Conservation (phyloP, 495 filamentous ascomycete genomes). For the Neurospora sp. region DNA sequence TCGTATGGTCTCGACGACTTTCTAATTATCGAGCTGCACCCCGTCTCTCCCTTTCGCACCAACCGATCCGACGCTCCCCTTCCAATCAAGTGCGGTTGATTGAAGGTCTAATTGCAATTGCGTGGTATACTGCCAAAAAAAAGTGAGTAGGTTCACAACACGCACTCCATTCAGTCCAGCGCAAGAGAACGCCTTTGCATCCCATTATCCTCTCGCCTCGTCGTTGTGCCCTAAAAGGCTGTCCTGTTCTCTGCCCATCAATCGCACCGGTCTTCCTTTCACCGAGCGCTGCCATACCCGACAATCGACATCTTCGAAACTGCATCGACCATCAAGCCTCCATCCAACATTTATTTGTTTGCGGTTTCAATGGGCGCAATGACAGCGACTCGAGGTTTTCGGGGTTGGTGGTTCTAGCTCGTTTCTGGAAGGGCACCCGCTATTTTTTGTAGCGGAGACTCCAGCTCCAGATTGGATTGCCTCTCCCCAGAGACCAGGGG, state of each 20-base stretch:
- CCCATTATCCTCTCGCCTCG: not conserved
- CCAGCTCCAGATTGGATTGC: not conserved
- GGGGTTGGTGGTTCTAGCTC: not conserved
- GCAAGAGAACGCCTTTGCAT: not conserved
- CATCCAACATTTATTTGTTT: not conserved
- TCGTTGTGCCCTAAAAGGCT: not conserved
- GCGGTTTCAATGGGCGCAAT: not conserved
- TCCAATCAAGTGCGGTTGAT: not conserved
- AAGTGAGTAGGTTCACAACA: not conserved
- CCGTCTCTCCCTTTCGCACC: not conserved
- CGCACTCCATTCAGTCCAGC: not conserved
- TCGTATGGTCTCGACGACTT: not conserved
- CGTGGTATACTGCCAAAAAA: not conserved
- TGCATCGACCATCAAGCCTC: not conserved
- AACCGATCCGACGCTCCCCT: not conserved
- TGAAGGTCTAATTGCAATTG: not conserved
- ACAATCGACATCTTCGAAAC: not conserved
- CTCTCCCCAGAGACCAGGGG: not conserved
- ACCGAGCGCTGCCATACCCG: not conserved
- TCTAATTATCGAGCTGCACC: not conserved
- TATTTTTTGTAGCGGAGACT: not conserved
- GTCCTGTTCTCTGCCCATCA: not conserved
- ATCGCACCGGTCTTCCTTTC: not conserved
- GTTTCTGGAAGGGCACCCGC: not conserved
- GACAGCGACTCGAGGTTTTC: not conserved